Base-by-base conservation (phyloP, 495 filamentous ascomycete genomes). In the Lasiosphaeris hirsuta region DNA sequence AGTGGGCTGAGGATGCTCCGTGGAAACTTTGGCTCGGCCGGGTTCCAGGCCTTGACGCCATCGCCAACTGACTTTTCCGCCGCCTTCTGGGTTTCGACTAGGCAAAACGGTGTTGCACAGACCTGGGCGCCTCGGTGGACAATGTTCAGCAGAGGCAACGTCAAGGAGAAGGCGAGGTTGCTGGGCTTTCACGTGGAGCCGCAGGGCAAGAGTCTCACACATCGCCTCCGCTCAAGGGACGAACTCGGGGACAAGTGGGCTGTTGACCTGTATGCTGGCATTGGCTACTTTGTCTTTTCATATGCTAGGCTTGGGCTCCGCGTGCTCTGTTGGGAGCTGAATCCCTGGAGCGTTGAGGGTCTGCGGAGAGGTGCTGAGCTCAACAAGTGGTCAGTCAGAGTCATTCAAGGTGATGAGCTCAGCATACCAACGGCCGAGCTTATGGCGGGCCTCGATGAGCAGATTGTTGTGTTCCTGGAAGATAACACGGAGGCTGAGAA, bases 91-190 rank as follows among this genome's bases (percentile, higher is more conserved):
- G 84, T 84, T 4, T 81, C 81, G 0, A 80, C 84, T 6, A 81
- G 75, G 19, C 92, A 96, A 66, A 89, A 93, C 65, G 85, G 85
- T 8, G 87, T 97, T 49, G 65, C 71, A n/a, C 92, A 97, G 71
- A 86, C 78, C 33, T 97, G 92, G 92, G 85, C 90, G 4, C 92
- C 92, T 11, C 71, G 83, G 0, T 89, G 90, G 72, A 96, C 90
- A 11, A 96, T 97, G 92, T 97, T 97, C 67, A 88, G 83, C 7
- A 79, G 90, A 1, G 92, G 92, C 8, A 96, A 96, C 64, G 72
- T 96, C 46, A 86, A 80, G n/a, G 92, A 97, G 71, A 97, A 97
- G 63, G 83, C 87, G 0, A 76, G 92, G 9, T 69, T 97, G 1
- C 69, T 93, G 23, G 55, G 43, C 0, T 80, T 86, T n/a, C 71